Conservation (phyloP, 192 early-diverging fungal genomes). For the Diversispora eburnea region DNA sequence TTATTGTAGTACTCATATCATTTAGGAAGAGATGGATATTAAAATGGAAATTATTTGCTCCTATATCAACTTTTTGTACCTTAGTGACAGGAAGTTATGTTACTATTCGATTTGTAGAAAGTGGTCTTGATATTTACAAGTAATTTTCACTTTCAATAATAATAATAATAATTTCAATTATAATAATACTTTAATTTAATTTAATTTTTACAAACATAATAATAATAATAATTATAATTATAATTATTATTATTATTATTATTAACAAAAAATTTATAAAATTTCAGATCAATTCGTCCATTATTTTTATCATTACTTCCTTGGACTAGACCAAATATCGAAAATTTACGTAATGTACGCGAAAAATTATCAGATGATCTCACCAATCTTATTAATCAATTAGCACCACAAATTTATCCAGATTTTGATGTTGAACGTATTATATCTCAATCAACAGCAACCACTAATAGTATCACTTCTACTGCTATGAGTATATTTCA, state of each 20-base stretch:
- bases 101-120: slow-evolving; percentile 72
- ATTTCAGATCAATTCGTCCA: slow-evolving; percentile 70
- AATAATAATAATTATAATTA: too few relatives aligned
- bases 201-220: too few relatives aligned
- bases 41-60: slow-evolving; percentile 45
- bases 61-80: slow-evolving; percentile 35
- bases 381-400: slow-evolving; percentile 77
- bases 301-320: slow-evolving; percentile 71
- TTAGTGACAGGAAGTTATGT: slow-evolving; percentile 60
- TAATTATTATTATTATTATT: too few relatives aligned
- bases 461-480: neutral
- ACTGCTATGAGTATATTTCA: slow-evolving; percentile 34
- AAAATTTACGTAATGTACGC: slow-evolving; percentile 65
- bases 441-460: neutral
- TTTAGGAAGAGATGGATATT: slow-evolving; percentile 33
- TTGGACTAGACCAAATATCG: slow-evolving; percentile 50
- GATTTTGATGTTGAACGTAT: slow-evolving; percentile 62
- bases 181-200: neutral
- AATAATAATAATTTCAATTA: neutral
- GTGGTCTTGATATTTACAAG: slow-evolving; percentile 70
- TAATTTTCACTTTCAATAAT: slow-evolving; percentile 27
- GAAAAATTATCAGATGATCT: slow-evolving; percentile 72
- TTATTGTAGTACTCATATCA: slow-evolving; percentile 53
- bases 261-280: too few relatives aligned
- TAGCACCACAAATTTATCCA: slow-evolving; percentile 74